These are phyloP conservation scores for Suhomyces sp. DNA, from an alignment of 805 yeast species.

Conservation along the genomic window DNA sequence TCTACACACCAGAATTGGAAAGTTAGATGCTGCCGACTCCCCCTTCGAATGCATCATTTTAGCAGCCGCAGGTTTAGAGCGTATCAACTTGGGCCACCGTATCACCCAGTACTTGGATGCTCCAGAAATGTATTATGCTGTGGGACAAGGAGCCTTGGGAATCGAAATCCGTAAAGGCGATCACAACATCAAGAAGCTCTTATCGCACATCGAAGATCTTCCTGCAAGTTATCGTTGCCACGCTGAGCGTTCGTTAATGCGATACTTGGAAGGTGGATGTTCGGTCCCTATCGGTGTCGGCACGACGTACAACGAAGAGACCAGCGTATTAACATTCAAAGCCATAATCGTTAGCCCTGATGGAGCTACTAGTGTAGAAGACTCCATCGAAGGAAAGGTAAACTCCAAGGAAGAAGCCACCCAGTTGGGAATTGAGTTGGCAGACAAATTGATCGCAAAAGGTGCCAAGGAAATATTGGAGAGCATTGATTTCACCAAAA, in stretches of 20 bases:
- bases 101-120: constrained; percentile 69
- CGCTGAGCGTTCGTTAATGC: constrained; percentile 86
- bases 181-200: constrained; percentile 50
- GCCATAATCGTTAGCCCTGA: constrained; percentile 84
- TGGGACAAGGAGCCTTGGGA: constrained; percentile 98
- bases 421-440: constrained; percentile 66
- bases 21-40: constrained; percentile 70
- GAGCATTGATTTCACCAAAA: constrained; percentile 68
- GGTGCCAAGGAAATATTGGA: constrained; percentile 88
- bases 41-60: constrained; percentile 72
- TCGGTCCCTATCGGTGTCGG: constrained; percentile 95
- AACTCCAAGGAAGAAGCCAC: constrained; percentile 58
- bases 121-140: constrained; percentile 89
- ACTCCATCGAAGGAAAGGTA: constrained; percentile 38
- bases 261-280: constrained; percentile 94
- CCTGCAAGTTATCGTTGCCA: constrained; percentile 71
- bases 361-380: constrained; percentile 70
- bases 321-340: constrained; percentile 49
- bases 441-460: constrained; percentile 57
- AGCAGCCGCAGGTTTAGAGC: constrained; percentile 87
- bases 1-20: constrained; percentile 71
- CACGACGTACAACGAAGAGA: constrained; percentile 46
- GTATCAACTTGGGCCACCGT: constrained; percentile 70
- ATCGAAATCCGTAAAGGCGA: constrained; percentile 81
- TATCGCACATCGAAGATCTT: constrained; percentile 62